phyloP scores from a whole-genome alignment of 495 filamentous ascomycete species.

The Aspergillus nidulans region DNA sequence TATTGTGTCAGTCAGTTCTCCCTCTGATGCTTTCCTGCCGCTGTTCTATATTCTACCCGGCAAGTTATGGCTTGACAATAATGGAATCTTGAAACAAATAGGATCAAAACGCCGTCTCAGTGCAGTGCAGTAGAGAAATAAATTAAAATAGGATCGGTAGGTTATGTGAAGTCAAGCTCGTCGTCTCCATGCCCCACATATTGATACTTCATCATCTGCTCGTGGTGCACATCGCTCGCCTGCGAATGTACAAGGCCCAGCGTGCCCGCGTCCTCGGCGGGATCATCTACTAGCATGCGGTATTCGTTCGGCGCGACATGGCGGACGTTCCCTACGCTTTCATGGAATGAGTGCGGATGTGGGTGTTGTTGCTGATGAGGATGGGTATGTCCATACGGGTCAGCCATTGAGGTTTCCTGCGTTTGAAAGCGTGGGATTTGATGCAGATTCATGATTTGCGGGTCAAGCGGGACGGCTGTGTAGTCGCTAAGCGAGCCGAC shows the following conservation, averaged over 20 bases:
- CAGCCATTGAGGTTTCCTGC: slow-evolving; percentile 32
- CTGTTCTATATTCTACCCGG: not conserved
- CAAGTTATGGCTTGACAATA: too few species aligned
- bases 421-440: slow-evolving; percentile 36
- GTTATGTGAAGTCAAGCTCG: slow-evolving; percentile 10
- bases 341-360: slow-evolving; percentile 14
- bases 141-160: not conserved
- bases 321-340: slow-evolving; percentile 24
- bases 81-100: not conserved
- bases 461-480: slow-evolving; percentile 39
- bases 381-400: slow-evolving; percentile 31
- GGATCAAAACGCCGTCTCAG: not conserved
- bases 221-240: slow-evolving; percentile 41
- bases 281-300: slow-evolving; percentile 45
- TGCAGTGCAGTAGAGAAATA: not conserved
- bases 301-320: slow-evolving; percentile 36
- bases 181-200: slow-evolving; percentile 25
- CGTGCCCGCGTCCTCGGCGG: slow-evolving; percentile 28
- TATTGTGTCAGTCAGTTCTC: not conserved
- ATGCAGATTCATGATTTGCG: slow-evolving; percentile 43
- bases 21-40: not conserved
- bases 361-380: slow-evolving; percentile 3
- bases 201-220: slow-evolving; percentile 41
- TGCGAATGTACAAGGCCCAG: slow-evolving; percentile 39
- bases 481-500: slow-evolving; percentile 39